Conservation (phyloP, 768 basidiomycete species). For the Mycena kentingensis region DNA sequence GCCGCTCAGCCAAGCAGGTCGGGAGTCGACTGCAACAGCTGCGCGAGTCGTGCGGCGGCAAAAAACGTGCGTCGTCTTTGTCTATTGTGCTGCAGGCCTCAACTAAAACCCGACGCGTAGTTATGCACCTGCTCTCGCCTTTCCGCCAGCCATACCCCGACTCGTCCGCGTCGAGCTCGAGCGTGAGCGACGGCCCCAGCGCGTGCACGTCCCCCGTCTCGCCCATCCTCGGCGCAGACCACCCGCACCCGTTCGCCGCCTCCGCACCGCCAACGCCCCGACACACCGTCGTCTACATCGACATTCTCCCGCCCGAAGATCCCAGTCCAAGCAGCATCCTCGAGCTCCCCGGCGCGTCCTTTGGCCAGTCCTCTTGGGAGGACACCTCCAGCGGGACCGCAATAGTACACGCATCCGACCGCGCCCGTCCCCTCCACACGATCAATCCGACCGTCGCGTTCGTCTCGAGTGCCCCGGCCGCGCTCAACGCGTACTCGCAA, state of each 20-base stretch:
- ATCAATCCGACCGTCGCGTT: conserved; percentile 75
- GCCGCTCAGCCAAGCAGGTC: conserved; percentile 76
- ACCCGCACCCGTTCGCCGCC: conserved; percentile 14
- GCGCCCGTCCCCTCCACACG: conserved; percentile 53
- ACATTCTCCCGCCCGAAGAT: conserved; percentile 51
- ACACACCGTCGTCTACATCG: conserved; percentile 47
- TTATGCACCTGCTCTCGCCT: conserved; percentile 49
- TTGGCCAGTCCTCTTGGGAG: too few relatives aligned
- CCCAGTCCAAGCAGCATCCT: too few relatives aligned
- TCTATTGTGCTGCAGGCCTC: conserved; percentile 4
- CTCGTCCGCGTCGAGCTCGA: conserved; percentile 23
- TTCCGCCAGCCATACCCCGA: conserved; percentile 28
- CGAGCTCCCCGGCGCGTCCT: too few relatives aligned
- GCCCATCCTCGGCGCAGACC: conserved; percentile 17
- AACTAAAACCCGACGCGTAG: conserved; percentile 29
- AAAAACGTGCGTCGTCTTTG: conserved; percentile 54
- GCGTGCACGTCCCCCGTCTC: conserved; percentile 18
- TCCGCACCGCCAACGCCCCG: conserved; percentile 20
- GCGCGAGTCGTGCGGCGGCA: conserved; percentile 72
- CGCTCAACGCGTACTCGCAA: conserved; percentile 52
- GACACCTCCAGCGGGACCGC: too few relatives aligned
- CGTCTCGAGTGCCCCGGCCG: conserved; percentile 46
- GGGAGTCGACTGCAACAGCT: conserved; percentile 81
- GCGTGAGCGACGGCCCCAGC: too few relatives aligned
- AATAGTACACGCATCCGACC: conserved; percentile 41